Conservation (phyloP, 495 filamentous ascomycete species). For the Gamarada debralockiae region DNA sequence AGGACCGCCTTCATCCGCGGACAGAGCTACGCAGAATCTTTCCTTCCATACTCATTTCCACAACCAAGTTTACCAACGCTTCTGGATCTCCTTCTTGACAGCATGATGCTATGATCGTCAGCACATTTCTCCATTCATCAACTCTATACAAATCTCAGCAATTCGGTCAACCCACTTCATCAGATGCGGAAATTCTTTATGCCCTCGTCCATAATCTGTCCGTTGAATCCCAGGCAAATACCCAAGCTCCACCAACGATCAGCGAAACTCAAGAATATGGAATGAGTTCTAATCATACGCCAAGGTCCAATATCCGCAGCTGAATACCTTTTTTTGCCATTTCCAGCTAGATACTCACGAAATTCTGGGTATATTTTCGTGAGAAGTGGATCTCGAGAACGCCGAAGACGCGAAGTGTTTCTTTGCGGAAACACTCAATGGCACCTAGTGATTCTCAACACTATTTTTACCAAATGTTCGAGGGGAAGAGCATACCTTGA, state of each 20-base stretch:
- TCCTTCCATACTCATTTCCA: no score
- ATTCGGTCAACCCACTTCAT: slow-evolving; percentile 52
- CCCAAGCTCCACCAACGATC: no score
- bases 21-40: no score
- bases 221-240: no score
- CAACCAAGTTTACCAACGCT: no score
- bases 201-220: slow-evolving; percentile 42
- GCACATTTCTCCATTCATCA: no score
- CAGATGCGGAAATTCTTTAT: slow-evolving; percentile 48
- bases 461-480: not conserved
- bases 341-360: slow-evolving; percentile 49
- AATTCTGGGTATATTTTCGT: slow-evolving; percentile 41
- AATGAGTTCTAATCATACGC: slow-evolving; percentile 49
- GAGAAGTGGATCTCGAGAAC: slow-evolving; percentile 50
- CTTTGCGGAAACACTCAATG: slow-evolving; percentile 49
- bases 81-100: no score
- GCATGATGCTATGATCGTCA: no score
- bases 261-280: no score
- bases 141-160: no score
- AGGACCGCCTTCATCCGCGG: no score
- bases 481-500: slow-evolving; percentile 30
- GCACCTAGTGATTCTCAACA: slow-evolving; percentile 31
- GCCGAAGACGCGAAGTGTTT: slow-evolving; percentile 47
- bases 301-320: slow-evolving; percentile 53
- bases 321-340: slow-evolving; percentile 50